These are phyloP conservation scores for Gracilaria domingensis DNA, from an alignment of 23 red algal species.

Conservation along the genomic window DNA sequence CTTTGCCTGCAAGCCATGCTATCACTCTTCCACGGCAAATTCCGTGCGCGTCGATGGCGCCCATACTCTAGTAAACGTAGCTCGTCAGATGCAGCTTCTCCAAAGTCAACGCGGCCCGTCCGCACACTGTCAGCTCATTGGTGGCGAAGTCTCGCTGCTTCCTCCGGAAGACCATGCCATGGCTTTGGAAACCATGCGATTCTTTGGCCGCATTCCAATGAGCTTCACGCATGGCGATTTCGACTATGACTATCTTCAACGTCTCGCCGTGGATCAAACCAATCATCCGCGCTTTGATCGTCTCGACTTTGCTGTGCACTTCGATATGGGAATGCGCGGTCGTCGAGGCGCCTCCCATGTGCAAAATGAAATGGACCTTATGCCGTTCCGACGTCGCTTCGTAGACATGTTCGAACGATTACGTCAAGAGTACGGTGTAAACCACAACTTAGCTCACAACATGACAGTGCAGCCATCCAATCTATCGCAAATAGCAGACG, in stretches of 20 bases:
- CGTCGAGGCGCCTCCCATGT: constrained; percentile 36
- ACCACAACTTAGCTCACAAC: constrained; percentile 70
- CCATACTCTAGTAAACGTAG: constrained; percentile 76
- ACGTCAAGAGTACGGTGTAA: constrained; percentile 67
- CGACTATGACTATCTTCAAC: constrained; percentile 77
- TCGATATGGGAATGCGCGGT: constrained; percentile 81
- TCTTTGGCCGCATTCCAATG: constrained; percentile 88
- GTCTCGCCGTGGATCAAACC: constrained; percentile 49
- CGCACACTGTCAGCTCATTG: constrained; percentile 88
- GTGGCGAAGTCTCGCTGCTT: constrained; percentile 82
- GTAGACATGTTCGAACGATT: constrained; percentile 75
- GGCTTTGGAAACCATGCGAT: constrained; percentile 82
- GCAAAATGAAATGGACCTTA: constrained; percentile 62
- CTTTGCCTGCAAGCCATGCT: constrained; percentile 84
- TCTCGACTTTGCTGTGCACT: constrained; percentile 89
- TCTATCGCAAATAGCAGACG: constrained; percentile 57
- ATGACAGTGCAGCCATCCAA: constrained; percentile 86
- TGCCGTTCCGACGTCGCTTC: constrained; percentile 66
- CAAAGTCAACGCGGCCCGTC: constrained; percentile 46
- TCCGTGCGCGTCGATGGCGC: constrained; percentile 81
- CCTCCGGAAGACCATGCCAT: constrained; percentile 79
- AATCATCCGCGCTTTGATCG: constrained; percentile 76
- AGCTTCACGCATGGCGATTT: constrained; percentile 89
- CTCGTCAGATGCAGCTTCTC: constrained; percentile 78
- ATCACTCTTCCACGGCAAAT: constrained; percentile 83